Evolutionary conservation across 179 eudicot species (phyloP).

Genomic region (Beta macrorhiza): DNA sequence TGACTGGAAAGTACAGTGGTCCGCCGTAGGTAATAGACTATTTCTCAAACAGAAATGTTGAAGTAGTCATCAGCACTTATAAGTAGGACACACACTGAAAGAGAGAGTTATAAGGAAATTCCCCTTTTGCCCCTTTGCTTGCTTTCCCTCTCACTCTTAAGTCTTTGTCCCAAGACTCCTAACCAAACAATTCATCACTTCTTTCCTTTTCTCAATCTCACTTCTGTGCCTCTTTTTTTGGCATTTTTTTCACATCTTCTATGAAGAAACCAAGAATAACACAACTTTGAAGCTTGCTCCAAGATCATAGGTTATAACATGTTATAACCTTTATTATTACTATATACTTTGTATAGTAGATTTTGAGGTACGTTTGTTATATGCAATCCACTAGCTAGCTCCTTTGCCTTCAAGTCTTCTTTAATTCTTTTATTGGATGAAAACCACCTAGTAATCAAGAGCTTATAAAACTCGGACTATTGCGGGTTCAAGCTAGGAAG

Average conservation of each 20-base stretch:
- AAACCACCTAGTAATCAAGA: too few relatives aligned
- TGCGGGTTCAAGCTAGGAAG: too few relatives aligned
- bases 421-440: too few relatives aligned
- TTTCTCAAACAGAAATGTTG: conserved; percentile 22
- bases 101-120: conserved; percentile 12
- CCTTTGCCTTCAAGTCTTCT: too few relatives aligned
- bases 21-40: conserved; percentile 19
- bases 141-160: conserved; percentile 6
- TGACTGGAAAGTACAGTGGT: conserved; percentile 3
- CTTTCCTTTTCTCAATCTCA: neutral
- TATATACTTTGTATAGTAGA: neutral
- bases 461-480: too few relatives aligned
- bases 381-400: too few relatives aligned
- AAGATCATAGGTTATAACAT: neutral
- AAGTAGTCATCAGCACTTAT: conserved; percentile 33
- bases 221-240: neutral
- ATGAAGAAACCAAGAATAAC: neutral
- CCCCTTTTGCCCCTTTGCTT: neutral
- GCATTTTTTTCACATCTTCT: neutral
- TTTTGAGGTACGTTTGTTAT: neutral
- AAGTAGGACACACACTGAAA: conserved; percentile 26
- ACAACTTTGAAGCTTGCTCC: neutral
- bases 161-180: neutral
- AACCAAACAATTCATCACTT: neutral
- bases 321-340: neutral